A percentile compares a stretch with the other conserved stretches of the same genome.
phyloP scores from a whole-genome alignment of 805 yeast species.

The Candida anglica region DNA sequence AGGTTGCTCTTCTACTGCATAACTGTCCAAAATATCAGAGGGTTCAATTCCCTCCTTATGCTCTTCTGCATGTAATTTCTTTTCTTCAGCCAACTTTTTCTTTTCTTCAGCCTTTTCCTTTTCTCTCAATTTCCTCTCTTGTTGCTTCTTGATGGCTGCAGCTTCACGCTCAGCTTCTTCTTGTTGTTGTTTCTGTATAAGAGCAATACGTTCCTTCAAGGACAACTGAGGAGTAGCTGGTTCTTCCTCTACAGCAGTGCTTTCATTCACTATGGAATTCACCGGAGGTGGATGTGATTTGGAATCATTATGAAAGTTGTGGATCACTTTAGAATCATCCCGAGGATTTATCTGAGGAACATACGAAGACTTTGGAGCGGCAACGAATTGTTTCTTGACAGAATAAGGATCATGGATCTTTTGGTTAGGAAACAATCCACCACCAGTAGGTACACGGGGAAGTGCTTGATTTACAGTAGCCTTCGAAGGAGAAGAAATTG shows the following conservation, averaged over 20 bases:
- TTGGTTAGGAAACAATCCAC: constrained; percentile 21
- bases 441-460: constrained; percentile 10
- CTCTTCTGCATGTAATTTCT: constrained; percentile 12
- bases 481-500: not conserved
- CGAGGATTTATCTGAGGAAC: constrained; percentile 46
- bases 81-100: constrained; percentile 16
- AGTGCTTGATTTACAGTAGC: constrained; percentile 15
- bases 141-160: constrained; percentile 49
- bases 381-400: constrained; percentile 52
- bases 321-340: constrained; percentile 30
- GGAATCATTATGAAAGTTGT: constrained; percentile 16
- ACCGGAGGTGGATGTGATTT: constrained; percentile 12
- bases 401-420: constrained; percentile 42
- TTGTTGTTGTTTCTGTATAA: constrained; percentile 75
- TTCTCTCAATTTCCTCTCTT: constrained; percentile 38
- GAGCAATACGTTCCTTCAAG: constrained; percentile 79
- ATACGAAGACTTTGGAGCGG: constrained; percentile 57
- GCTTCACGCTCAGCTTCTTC: constrained; percentile 76
- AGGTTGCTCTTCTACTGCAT: constrained; percentile 13
- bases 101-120: constrained; percentile 32
- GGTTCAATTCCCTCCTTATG: not conserved
- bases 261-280: constrained; percentile 19
- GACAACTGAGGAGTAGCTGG: constrained; percentile 72
- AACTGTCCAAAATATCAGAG: no score
- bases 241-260: constrained; percentile 32